Conservation (phyloP, 495 filamentous ascomycete genomes). For the Lentithecium fluviatile region DNA sequence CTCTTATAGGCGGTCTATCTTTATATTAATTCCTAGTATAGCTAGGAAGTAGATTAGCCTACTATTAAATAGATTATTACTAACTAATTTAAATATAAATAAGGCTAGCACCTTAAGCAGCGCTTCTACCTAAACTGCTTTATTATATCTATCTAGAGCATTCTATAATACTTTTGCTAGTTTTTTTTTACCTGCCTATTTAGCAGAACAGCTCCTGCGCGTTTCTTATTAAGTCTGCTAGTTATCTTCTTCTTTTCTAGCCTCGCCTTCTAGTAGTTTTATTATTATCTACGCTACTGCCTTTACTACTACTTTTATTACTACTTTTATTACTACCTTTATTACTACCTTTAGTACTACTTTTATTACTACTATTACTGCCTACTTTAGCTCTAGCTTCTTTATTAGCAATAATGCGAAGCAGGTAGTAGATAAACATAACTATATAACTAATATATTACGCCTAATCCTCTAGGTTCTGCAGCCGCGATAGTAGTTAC, state of each 20-base stretch:
- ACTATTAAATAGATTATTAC: too few relatives aligned
- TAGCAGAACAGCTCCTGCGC: background rate
- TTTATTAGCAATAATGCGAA: background rate
- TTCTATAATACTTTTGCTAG: background rate
- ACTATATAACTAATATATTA: background rate
- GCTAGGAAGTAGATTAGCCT: too few relatives aligned
- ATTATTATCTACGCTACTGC: background rate
- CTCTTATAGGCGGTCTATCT: too few relatives aligned
- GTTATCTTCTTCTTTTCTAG: background rate
- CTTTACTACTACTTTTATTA: too few relatives aligned
- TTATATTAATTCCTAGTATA: too few relatives aligned
- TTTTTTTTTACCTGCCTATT: background rate
- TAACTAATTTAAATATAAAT: too few relatives aligned
- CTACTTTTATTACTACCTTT: background rate
- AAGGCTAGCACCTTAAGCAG: background rate
- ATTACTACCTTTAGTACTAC: too few relatives aligned
- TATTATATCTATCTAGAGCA: background rate
- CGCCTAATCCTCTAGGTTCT: background rate
- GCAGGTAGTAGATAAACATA: background rate
- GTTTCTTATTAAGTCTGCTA: background rate
- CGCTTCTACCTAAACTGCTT: background rate
- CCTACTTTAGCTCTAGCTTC: background rate
- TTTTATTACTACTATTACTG: background rate
- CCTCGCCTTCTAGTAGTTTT: background rate
- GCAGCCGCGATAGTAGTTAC: background rate